Evolutionary conservation across 805 yeast genomes (phyloP).

Genomic region (Kodamaea fukazawae): DNA sequence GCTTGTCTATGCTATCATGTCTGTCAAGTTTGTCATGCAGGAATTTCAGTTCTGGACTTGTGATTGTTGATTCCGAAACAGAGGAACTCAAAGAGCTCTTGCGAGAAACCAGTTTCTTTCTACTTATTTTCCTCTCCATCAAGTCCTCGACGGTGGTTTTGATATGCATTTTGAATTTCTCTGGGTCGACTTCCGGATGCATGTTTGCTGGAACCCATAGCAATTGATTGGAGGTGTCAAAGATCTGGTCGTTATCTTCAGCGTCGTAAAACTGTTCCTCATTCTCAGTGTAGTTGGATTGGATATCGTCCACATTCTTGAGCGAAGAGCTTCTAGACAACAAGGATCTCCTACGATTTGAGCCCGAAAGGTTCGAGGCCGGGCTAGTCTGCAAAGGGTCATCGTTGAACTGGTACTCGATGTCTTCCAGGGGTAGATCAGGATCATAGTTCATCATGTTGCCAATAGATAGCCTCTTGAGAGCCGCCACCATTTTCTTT

Average conservation of each 20-base stretch:
- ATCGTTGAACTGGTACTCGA: slow-evolving; percentile 26
- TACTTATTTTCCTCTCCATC: slow-evolving; percentile 34
- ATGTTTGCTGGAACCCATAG: slow-evolving; percentile 95
- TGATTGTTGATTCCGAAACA: too few relatives aligned
- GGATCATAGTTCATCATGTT: slow-evolving; percentile 62
- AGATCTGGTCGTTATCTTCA: slow-evolving; percentile 18
- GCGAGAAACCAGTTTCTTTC: slow-evolving; percentile 10
- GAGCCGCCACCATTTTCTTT: slow-evolving; percentile 66
- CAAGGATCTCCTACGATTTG: slow-evolving; percentile 5
- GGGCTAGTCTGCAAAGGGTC: not conserved
- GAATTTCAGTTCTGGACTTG: too few relatives aligned
- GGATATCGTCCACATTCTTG: slow-evolving; percentile 2
- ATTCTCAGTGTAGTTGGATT: not conserved
- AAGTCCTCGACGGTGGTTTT: slow-evolving; percentile 55
- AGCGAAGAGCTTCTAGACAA: slow-evolving; percentile 5
- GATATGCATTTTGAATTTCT: slow-evolving; percentile 69
- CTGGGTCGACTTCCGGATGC: slow-evolving; percentile 95
- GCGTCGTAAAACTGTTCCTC: slow-evolving; percentile 18
- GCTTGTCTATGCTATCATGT: too few relatives aligned
- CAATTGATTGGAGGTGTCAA: slow-evolving; percentile 37
- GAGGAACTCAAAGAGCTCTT: slow-evolving; percentile 17
- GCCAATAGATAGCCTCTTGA: slow-evolving; percentile 73
- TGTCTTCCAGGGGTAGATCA: slow-evolving; percentile 54
- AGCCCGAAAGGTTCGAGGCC: too few relatives aligned
- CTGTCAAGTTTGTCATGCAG: too few relatives aligned